A percentile compares a stretch with the other conserved stretches of the same genome.
Evolutionary conservation across 1,284 basidiomycete species (phyloP).

Genomic region (Vanrija pseudolonga): DNA sequence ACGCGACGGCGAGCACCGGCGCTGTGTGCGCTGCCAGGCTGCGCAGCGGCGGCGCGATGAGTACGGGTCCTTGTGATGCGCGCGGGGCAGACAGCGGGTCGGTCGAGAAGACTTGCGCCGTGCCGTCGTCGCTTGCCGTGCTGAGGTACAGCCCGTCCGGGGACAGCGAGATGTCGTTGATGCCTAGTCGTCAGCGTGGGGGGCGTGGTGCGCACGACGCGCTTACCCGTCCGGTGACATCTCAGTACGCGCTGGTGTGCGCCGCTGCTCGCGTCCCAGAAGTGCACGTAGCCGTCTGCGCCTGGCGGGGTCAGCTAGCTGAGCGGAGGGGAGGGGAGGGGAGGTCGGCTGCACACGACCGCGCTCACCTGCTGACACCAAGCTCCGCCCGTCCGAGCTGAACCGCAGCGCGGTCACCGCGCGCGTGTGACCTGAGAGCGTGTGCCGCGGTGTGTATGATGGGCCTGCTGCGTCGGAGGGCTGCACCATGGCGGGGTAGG

Average conservation of each 20-base stretch:
- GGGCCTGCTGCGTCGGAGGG: constrained; percentile 1
- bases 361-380: constrained; percentile 48
- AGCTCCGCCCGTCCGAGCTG: constrained; percentile 49
- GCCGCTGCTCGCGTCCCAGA: constrained; percentile 38
- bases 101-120: constrained; percentile 7
- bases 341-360: neutral
- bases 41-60: constrained; percentile 33
- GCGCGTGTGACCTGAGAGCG: constrained; percentile 50
- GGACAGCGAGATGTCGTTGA: constrained; percentile 86
- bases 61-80: neutral
- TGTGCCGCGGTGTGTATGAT: constrained; percentile 39
- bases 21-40: constrained; percentile 80
- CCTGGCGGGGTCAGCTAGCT: constrained; percentile 17
- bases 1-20: constrained; percentile 88
- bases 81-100: constrained; percentile 3
- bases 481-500: neutral
- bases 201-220: neutral
- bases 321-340: constrained; percentile 4
- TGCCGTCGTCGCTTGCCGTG: constrained; percentile 77
- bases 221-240: constrained; percentile 35
- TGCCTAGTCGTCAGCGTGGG: constrained; percentile 52
- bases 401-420: constrained; percentile 51
- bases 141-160: constrained; percentile 73
- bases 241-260: constrained; percentile 26
- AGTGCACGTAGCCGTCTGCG: constrained; percentile 47